Evolutionary conservation across 179 eudicot species (phyloP).

Genomic region (Beta macrorhiza): DNA sequence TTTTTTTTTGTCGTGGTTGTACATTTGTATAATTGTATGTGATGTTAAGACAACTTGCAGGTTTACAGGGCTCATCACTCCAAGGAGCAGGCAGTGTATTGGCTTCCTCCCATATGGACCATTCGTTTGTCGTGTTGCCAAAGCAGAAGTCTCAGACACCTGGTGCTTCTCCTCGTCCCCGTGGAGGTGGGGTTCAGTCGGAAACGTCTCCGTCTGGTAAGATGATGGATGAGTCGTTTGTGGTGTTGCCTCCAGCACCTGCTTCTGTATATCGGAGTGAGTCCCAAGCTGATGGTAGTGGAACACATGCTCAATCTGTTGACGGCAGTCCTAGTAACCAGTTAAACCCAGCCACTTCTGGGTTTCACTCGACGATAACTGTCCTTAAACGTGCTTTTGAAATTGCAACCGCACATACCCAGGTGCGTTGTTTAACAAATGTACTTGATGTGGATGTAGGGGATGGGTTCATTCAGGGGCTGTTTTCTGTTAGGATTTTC

Average conservation of each 20-base stretch:
- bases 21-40: neutral
- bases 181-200: conserved; percentile 52
- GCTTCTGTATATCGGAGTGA: conserved; percentile 90
- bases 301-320: conserved; percentile 37
- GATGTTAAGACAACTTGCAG: conserved; percentile 40
- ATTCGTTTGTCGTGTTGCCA: conserved; percentile 92
- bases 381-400: conserved; percentile 88
- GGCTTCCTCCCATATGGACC: conserved; percentile 83
- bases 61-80: conserved; percentile 76
- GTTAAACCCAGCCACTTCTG: conserved; percentile 62
- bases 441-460: neutral
- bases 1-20: neutral
- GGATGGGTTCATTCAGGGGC: neutral
- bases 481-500: neutral
- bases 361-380: conserved; percentile 79
- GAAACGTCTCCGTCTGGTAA: conserved; percentile 60
- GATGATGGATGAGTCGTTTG: conserved; percentile 94
- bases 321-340: conserved; percentile 57
- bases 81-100: conserved; percentile 71
- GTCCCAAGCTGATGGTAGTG: conserved; percentile 55
- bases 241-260: conserved; percentile 94
- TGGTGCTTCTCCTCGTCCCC: conserved; percentile 77
- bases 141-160: conserved; percentile 60
- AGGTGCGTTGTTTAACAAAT: conserved; percentile 38
- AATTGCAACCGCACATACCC: conserved; percentile 81